phyloP scores from a whole-genome alignment of 257 asterid genomes.

The Ilex asprella region DNA sequence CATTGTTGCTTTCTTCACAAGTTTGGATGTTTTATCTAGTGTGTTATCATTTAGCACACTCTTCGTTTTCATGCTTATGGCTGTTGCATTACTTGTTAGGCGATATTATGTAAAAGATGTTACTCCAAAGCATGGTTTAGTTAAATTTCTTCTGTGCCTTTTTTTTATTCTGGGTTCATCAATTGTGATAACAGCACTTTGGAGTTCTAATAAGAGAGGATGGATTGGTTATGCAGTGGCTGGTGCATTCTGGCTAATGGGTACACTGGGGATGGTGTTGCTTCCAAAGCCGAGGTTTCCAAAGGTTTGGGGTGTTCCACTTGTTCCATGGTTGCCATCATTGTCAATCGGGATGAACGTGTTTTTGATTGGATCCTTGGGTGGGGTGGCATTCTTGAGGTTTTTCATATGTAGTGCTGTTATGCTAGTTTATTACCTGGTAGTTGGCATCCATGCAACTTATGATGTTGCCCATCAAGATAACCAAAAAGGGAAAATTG shows the following conservation, averaged over 20 bases:
- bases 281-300: slow-evolving; percentile 60
- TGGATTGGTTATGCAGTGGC: slow-evolving; percentile 38
- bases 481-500: slow-evolving; percentile 15
- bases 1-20: slow-evolving; percentile 69
- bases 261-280: slow-evolving; percentile 65
- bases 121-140: slow-evolving; percentile 40
- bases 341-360: slow-evolving; percentile 64
- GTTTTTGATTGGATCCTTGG: slow-evolving; percentile 85
- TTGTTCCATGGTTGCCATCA: slow-evolving; percentile 89
- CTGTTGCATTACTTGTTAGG: slow-evolving; percentile 78
- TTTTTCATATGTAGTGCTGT: slow-evolving; percentile 65
- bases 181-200: slow-evolving; percentile 43
- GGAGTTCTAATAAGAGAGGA: slow-evolving; percentile 36
- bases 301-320: slow-evolving; percentile 92
- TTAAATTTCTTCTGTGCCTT: slow-evolving; percentile 39
- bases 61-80: slow-evolving; percentile 96
- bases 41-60: slow-evolving; percentile 82
- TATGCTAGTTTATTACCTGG: slow-evolving; percentile 70
- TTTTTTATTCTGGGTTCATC: slow-evolving; percentile 53
- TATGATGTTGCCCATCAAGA: slow-evolving; percentile 66
- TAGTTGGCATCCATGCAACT: slow-evolving; percentile 88
- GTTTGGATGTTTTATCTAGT: slow-evolving; percentile 80
- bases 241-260: slow-evolving; percentile 52
- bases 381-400: slow-evolving; percentile 56
- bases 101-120: slow-evolving; percentile 66